phyloP scores from a whole-genome alignment of 2,329 filamentous ascomycete genomes.

The Ciborinia camelliae region DNA sequence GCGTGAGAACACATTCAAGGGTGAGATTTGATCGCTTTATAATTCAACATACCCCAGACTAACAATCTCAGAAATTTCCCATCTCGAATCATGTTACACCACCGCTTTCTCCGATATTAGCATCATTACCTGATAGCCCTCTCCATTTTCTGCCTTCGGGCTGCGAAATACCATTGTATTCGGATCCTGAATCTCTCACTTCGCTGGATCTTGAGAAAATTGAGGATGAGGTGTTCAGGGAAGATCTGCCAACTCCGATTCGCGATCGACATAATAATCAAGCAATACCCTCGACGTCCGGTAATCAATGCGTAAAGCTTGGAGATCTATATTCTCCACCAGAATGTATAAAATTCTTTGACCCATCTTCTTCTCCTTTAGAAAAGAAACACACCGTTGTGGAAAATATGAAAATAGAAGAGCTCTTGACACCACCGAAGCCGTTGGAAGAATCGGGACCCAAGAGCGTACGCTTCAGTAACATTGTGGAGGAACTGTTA shows the following conservation, averaged over 20 bases:
- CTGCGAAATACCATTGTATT: conserved; percentile 30
- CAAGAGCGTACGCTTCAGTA: conserved; percentile 33
- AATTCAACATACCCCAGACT: not conserved
- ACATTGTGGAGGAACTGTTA: conserved; percentile 30
- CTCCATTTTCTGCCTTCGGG: not conserved
- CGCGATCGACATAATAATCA: not conserved
- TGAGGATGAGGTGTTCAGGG: conserved; percentile 33
- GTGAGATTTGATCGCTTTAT: conserved; percentile 20
- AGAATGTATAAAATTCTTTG: conserved; percentile 20
- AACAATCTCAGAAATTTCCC: conserved; percentile 23
- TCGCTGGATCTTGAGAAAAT: conserved; percentile 29
- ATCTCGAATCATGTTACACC: conserved; percentile 34
- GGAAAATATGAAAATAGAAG: conserved; percentile 35
- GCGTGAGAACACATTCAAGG: conserved; percentile 27
- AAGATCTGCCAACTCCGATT: conserved; percentile 32
- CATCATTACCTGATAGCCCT: not conserved
- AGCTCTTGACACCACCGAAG: conserved; percentile 31
- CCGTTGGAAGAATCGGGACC: conserved; percentile 12
- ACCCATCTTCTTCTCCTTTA: conserved; percentile 10
- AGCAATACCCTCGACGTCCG: conserved; percentile 11
- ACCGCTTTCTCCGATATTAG: conserved; percentile 31
- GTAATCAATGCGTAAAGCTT: conserved; percentile 58
- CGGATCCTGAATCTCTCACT: conserved; percentile 30
- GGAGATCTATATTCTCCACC: conserved; percentile 53
- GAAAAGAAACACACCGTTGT: conserved; percentile 20